Evolutionary conservation across 441 rosid genomes (phyloP), one percentile per base, ranked within the genome.

Genomic region (Populus hybrid): DNA sequence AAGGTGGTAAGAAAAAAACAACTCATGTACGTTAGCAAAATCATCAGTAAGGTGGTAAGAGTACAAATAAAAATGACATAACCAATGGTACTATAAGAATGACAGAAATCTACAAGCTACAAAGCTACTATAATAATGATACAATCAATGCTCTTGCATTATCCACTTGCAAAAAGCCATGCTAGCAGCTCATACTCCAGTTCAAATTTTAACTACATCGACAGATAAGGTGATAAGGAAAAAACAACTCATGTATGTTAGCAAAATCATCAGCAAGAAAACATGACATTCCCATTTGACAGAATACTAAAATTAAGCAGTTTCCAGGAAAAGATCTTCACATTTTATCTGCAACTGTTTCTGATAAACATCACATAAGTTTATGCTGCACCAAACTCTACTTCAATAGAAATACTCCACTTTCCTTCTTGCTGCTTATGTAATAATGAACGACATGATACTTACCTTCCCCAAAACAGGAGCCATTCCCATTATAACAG

Each of bases 401-500:
- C 6, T 40, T 67, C 8, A 21, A 14, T 32, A 76, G 14, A 46
- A 38, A 21, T 20, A 18, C 26, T 59, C 21, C 5, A 68, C 46
- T 61, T 75, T 67, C 76, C 65, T 38, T 67, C 30, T 16, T 3
- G 42, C n/a, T 67, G 20, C 38, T 73, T 23, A 68, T 16, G 20
- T 21, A 67, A 73, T 72, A 30, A 42, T 11, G 3, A 57, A 77
- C 1, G 46, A 67, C 34, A 57, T 42, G 67, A 77, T 69, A 14
- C 83, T 83, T 86, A 94, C 99, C 93, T 95, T 95, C 57, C 99
- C 99, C 73, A 96, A 87, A 78, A 93, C 87, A 40, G 98, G 98
- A 30, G 99, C 98, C 99, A 94, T 96, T 72, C 99, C 99, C 99
- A 96, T 96, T 85, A 96, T 94, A 64, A 96, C 98, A 40, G 99